phyloP scores from a whole-genome alignment of 2,329 filamentous ascomycete species.

The Phyllosticta capitalensis region DNA sequence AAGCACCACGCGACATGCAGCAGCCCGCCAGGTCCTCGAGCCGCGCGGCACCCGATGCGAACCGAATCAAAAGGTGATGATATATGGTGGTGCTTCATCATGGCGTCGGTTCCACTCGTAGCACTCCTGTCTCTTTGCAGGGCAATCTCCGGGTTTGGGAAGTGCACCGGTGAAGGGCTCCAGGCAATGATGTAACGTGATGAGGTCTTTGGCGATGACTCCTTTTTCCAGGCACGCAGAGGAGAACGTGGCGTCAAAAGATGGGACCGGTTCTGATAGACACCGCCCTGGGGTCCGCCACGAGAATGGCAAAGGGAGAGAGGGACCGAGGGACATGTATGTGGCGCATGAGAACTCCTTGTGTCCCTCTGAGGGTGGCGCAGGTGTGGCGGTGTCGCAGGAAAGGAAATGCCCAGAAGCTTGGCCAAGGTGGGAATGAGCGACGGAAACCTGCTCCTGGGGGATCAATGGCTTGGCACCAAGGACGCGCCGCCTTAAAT shows the following conservation, averaged over 20 bases:
- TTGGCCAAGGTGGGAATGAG: background rate
- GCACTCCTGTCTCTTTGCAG: conserved; percentile 4
- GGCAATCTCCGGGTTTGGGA: conserved; percentile 7
- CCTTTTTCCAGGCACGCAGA: too few species aligned
- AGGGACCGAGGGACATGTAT: too few species aligned
- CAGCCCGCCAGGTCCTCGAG: background rate
- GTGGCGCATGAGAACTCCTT: too few species aligned
- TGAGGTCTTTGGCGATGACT: background rate
- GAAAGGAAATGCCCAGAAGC: too few species aligned
- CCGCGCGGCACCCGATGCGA: background rate
- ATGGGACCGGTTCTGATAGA: too few species aligned
- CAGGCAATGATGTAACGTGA: background rate
- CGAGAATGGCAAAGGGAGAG: too few species aligned
- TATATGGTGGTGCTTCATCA: background rate
- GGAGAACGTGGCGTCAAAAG: too few species aligned
- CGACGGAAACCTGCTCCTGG: background rate
- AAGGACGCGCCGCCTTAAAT: background rate
- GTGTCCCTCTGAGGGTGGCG: too few species aligned
- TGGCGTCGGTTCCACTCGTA: background rate
- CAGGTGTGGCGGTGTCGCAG: too few species aligned
- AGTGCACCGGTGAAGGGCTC: background rate
- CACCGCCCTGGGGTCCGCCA: too few species aligned
- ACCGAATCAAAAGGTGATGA: background rate
- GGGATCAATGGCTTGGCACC: background rate
- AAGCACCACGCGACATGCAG: background rate